Conservation (phyloP, 2,329 filamentous ascomycete species). For the Sporothrix curviconia region DNA sequence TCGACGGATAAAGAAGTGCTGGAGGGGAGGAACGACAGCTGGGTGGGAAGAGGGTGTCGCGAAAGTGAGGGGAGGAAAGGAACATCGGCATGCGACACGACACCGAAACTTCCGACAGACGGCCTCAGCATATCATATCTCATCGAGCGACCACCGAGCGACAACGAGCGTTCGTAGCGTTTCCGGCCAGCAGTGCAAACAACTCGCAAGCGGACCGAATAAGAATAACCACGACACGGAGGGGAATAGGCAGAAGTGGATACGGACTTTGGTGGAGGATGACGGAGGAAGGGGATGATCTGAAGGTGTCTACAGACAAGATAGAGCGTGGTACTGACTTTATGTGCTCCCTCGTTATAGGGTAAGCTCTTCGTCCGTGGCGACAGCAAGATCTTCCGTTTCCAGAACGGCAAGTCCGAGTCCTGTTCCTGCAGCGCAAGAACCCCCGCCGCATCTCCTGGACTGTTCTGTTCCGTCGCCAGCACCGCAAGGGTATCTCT, state of each 20-base stretch:
- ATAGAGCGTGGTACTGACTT: neutral
- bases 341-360: constrained; percentile 40
- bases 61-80: neutral
- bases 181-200: no score
- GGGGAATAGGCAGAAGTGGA: neutral
- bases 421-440: constrained; percentile 99
- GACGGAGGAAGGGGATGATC: neutral
- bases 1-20: constrained; percentile 14
- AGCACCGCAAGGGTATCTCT: constrained; percentile 99
- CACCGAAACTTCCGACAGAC: neutral
- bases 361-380: constrained; percentile 99
- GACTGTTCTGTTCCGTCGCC: constrained; percentile 96
- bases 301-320: neutral
- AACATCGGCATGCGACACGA: no score
- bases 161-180: no score
- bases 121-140: no score
- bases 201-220: no score
- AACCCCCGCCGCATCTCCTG: constrained; percentile 99
- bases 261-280: no score
- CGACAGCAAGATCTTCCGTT: constrained; percentile 99
- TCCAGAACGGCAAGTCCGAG: constrained; percentile 99
- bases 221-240: neutral
- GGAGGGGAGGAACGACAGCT: no score
- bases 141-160: no score
- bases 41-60: no score